Evolutionary conservation across 225 moss, liverwort and hornwort genomes (phyloP), one percentile per base, ranked within the genome.

Genomic region (Straminergon stramineum): DNA sequence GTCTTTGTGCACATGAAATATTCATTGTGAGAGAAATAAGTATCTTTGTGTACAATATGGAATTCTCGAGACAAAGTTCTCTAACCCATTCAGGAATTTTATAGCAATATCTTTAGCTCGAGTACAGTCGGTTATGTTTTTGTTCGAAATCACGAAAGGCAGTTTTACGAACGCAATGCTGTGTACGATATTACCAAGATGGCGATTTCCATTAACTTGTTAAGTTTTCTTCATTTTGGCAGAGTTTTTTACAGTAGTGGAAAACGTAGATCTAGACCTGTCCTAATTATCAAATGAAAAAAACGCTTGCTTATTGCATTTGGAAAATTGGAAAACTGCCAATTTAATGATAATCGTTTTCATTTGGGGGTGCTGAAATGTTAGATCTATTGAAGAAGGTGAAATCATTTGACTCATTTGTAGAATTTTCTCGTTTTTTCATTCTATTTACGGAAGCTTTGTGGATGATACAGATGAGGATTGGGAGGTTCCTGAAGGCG

Each of bases 401-500:
- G 37, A 58, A 80, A 58, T 27, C 28, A 5, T 58, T 28, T 27
- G 58, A 58, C 39, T 28, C 27, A 18, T n/a, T 17, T n/a, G 58
- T 58, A 26, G 79, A 26, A 11, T 27, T 57, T 26, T 57, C 26
- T 35, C 22, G 3, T 16, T 27, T 27, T 58, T 57, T 27, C 80
- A 27, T 39, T 39, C 18, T 18, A 39, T 5, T 80, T 18, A 58
- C 58, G 60, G 39, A 79, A 27, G 11, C 39, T 58, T 17, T 79
- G 58, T 39, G n/a, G 61, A 10, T 89, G 75, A 30, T 87, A 8
- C 91, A 91, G 95, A 90, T 31, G 89, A 91, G 35, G 92, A 89
- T 65, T 95, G 95, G 95, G 92, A 92, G 69, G 81, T 91, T 85
- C 95, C 95, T 5, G 90, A 91, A 90, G 95, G 95, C 14, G 95